Conservation (phyloP, 2,329 filamentous ascomycete species). For the Phialophora tarda region DNA sequence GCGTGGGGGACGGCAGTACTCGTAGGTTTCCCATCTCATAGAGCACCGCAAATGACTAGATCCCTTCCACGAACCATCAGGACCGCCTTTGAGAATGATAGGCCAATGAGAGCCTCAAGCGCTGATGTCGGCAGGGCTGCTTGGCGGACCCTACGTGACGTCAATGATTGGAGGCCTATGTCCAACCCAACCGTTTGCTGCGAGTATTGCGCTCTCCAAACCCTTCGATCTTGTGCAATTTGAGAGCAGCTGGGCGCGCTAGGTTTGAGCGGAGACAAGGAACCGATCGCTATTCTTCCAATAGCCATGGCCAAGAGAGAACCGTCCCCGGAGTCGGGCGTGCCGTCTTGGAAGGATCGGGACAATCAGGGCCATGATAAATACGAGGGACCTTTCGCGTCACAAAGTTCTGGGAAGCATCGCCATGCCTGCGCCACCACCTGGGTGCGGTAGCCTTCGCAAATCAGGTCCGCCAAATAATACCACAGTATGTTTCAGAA, state of each 20-base stretch:
- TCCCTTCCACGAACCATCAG: neutral
- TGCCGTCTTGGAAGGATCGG: constrained; percentile 3
- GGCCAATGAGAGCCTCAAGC: neutral
- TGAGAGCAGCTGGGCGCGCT: neutral
- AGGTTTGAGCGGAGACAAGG: neutral
- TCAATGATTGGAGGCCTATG: neutral
- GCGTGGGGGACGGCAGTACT: neutral
- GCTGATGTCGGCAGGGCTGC: neutral
- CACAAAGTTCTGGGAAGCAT: constrained; percentile 19
- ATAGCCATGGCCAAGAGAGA: neutral
- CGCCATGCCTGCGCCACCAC: constrained; percentile 18
- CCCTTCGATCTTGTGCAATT: neutral
- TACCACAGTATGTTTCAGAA: constrained; percentile 5
- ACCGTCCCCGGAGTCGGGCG: constrained; percentile 10
- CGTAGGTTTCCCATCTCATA: neutral
- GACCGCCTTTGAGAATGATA: neutral
- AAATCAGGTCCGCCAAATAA: constrained; percentile 17
- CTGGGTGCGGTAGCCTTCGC: constrained; percentile 2
- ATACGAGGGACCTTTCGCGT: constrained; percentile 15
- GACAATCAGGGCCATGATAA: constrained; percentile 3
- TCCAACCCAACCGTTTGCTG: neutral
- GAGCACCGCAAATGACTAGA: neutral
- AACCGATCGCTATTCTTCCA: neutral
- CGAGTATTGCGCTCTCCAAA: neutral
- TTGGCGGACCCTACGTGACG: constrained; percentile 2